These are phyloP conservation scores for Phytophthora fragariae DNA, from an alignment of 352 stramenopile genomes.

Conservation along the genomic window DNA sequence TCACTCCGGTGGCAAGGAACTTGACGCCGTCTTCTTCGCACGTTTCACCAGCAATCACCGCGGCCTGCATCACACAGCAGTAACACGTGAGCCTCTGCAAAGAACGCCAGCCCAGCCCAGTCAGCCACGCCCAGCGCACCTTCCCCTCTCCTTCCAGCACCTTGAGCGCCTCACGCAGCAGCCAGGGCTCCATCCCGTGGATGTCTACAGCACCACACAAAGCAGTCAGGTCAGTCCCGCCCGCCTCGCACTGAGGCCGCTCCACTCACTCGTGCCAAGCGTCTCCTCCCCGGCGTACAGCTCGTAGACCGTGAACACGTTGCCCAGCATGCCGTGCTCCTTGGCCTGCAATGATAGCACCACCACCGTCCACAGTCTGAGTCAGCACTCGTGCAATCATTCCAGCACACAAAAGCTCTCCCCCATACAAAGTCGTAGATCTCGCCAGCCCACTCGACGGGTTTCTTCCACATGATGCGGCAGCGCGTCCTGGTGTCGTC, in stretches of 20 bases:
- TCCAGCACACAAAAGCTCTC: slow-evolving; percentile 20
- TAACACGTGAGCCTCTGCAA: not conserved
- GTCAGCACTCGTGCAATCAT: slow-evolving; percentile 10
- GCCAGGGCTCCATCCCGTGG: slow-evolving; percentile 86
- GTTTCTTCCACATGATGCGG: slow-evolving; percentile 90
- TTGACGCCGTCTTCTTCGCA: slow-evolving; percentile 89
- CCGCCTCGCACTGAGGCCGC: not conserved
- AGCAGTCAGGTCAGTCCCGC: not conserved
- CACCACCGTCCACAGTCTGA: not conserved
- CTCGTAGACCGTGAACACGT: slow-evolving; percentile 89
- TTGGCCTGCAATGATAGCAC: slow-evolving; percentile 56
- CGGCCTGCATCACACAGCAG: slow-evolving; percentile 43
- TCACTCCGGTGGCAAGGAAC: slow-evolving; percentile 77
- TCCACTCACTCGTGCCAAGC: slow-evolving; percentile 68
- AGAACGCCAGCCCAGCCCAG: not conserved
- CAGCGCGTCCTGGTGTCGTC: slow-evolving; percentile 82
- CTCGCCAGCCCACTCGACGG: slow-evolving; percentile 79
- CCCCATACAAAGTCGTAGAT: slow-evolving; percentile 86
- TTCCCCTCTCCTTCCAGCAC: slow-evolving; percentile 84
- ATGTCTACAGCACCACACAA: slow-evolving; percentile 48
- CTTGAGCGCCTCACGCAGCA: slow-evolving; percentile 78
- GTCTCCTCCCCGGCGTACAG: slow-evolving; percentile 87
- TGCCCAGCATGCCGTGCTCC: slow-evolving; percentile 77
- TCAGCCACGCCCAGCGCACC: slow-evolving; percentile 23
- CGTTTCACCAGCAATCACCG: slow-evolving; percentile 82